Evolutionary conservation across 495 filamentous ascomycete genomes (phyloP).

Genomic region (Gamarada debralockiae): DNA sequence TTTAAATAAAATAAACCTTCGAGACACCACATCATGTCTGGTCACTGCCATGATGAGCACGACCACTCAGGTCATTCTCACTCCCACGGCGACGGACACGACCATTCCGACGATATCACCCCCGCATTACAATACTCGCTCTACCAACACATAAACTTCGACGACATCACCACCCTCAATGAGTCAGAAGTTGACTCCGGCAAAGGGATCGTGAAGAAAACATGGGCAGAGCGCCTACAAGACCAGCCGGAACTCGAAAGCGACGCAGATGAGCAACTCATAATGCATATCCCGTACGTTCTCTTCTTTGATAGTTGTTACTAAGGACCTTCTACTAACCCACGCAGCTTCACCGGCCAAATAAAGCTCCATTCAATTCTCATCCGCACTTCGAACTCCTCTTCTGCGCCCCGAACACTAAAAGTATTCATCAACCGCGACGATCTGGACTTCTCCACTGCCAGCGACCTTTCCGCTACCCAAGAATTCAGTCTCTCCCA

Average conservation of each 20-base stretch:
- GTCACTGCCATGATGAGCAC: constrained; percentile 27
- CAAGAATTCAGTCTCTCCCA: constrained; percentile 77
- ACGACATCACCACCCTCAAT: constrained; percentile 79
- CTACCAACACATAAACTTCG: constrained; percentile 89
- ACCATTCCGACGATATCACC: constrained; percentile 75
- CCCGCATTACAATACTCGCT: constrained; percentile 84
- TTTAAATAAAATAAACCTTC: background rate
- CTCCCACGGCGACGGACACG: constrained; percentile 31
- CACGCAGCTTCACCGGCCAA: constrained; percentile 83
- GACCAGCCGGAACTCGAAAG: constrained; percentile 72
- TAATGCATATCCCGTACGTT: constrained; percentile 81
- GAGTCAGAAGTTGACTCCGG: constrained; percentile 67
- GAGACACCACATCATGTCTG: constrained; percentile 34
- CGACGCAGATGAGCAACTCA: constrained; percentile 87
- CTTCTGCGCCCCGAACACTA: constrained; percentile 73
- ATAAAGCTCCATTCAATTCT: constrained; percentile 88
- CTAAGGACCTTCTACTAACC: constrained; percentile 4
- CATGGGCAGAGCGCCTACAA: constrained; percentile 76
- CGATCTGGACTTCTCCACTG: constrained; percentile 78
- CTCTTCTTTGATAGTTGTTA: background rate
- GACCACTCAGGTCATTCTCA: constrained; percentile 24
- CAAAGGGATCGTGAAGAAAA: constrained; percentile 76
- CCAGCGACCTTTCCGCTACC: constrained; percentile 62
- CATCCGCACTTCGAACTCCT: constrained; percentile 67
- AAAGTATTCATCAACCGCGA: constrained; percentile 82